These are phyloP conservation scores for Debaryomyces subglobosus DNA, from an alignment of 1,139 yeast species.

Conservation along the genomic window DNA sequence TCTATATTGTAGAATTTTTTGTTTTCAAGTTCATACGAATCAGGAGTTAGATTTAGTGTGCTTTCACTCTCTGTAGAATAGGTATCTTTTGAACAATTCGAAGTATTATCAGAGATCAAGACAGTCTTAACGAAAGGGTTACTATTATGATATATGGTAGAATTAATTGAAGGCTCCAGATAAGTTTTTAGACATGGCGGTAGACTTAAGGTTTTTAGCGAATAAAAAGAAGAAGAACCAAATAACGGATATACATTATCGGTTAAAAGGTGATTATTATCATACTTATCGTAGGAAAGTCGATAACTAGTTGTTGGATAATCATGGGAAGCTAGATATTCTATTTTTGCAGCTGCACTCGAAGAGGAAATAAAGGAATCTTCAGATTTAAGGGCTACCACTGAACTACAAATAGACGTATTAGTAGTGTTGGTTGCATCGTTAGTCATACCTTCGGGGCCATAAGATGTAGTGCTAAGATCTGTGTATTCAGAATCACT, in stretches of 20 bases:
- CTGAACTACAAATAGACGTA: slow-evolving; percentile 2
- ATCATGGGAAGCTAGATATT: neutral
- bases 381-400: neutral
- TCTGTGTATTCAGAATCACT: neutral
- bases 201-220: neutral
- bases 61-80: neutral
- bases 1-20: neutral
- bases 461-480: neutral
- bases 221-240: neutral
- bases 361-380: neutral
- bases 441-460: neutral
- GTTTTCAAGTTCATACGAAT: neutral
- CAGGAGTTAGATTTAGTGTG: neutral
- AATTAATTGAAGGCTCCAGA: neutral
- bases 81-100: neutral
- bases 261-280: neutral
- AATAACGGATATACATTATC: neutral
- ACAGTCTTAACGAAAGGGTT: neutral
- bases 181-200: neutral
- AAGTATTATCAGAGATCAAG: neutral
- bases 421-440: neutral
- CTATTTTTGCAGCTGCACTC: neutral
- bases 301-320: neutral
- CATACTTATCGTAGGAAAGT: neutral
- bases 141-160: neutral